Conservation (phyloP, 2,329 filamentous ascomycete genomes). For the Iodosphaeria phyllophila region DNA sequence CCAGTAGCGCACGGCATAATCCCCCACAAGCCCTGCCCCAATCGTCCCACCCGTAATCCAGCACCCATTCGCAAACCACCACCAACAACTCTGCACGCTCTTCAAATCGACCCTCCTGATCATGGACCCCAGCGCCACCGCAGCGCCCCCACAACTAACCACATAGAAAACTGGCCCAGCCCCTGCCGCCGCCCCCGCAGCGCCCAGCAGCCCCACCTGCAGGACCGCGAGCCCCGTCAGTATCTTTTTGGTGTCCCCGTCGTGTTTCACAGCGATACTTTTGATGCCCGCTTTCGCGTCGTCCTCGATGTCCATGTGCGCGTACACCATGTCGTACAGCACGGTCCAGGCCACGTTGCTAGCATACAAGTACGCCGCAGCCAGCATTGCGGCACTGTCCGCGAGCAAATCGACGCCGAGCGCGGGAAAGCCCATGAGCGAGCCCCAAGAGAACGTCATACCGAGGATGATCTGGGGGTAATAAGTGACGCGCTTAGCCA, state of each 20-base stretch:
- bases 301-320: conserved; percentile 79
- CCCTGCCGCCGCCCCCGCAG: conserved; percentile 48
- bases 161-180: conserved; percentile 51
- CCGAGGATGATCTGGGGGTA: conserved; percentile 76
- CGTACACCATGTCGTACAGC: conserved; percentile 84
- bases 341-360: conserved; percentile 78
- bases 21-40: conserved; percentile 34
- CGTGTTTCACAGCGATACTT: conserved; percentile 67
- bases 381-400: conserved; percentile 39
- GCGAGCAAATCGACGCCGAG: conserved; percentile 58
- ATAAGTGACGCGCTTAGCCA: conserved; percentile 73
- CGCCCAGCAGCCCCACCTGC: conserved; percentile 52
- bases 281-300: conserved; percentile 78
- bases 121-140: conserved; percentile 43
- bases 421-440: conserved; percentile 73
- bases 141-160: conserved; percentile 46
- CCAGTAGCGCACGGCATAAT: conserved; percentile 37
- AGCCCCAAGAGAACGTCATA: conserved; percentile 75
- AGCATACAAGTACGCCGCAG: conserved; percentile 51
- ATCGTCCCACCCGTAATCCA: conserved; percentile 49
- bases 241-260: conserved; percentile 58
- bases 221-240: conserved; percentile 48
- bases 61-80: conserved; percentile 58
- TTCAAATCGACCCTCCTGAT: conserved; percentile 48
- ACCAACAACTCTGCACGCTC: conserved; percentile 50